phyloP scores from a whole-genome alignment of 208 protist species.

The Leishmania arabica region DNA sequence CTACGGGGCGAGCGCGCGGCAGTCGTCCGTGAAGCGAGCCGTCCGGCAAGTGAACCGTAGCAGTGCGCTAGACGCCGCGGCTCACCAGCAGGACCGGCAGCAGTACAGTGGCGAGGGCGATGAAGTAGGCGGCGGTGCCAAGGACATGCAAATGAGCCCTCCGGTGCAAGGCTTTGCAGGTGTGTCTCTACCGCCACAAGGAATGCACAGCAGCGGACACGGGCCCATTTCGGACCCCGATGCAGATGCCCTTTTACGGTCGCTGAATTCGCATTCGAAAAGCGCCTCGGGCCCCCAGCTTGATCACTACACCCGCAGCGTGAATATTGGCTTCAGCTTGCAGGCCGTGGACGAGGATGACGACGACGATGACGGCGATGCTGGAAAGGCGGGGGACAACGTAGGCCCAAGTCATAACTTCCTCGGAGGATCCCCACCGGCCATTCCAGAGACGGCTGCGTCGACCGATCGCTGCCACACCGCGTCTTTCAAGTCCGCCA shows the following conservation, averaged over 20 bases:
- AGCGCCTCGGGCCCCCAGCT: slow-evolving; percentile 38
- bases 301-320: slow-evolving; percentile 32
- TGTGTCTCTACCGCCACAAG: slow-evolving; percentile 6
- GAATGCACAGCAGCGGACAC: neutral
- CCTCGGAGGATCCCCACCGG: neutral
- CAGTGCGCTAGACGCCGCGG: neutral
- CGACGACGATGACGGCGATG: slow-evolving; percentile 8
- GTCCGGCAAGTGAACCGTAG: slow-evolving; percentile 21
- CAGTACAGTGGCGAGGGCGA: neutral
- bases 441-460: slow-evolving; percentile 6
- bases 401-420: neutral
- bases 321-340: slow-evolving; percentile 29
- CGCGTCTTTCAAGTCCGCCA: neutral
- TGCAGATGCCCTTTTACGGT: neutral
- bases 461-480: slow-evolving; percentile 5
- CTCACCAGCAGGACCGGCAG: neutral
- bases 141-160: neutral
- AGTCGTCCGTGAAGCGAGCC: slow-evolving; percentile 43
- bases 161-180: neutral
- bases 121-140: neutral
- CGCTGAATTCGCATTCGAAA: slow-evolving; percentile 29
- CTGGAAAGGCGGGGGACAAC: neutral
- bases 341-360: slow-evolving; percentile 34
- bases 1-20: slow-evolving; percentile 32
- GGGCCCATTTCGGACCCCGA: neutral